phyloP scores from a whole-genome alignment of 495 filamentous ascomycete species.

The Annulohypoxylon maeteangense region DNA sequence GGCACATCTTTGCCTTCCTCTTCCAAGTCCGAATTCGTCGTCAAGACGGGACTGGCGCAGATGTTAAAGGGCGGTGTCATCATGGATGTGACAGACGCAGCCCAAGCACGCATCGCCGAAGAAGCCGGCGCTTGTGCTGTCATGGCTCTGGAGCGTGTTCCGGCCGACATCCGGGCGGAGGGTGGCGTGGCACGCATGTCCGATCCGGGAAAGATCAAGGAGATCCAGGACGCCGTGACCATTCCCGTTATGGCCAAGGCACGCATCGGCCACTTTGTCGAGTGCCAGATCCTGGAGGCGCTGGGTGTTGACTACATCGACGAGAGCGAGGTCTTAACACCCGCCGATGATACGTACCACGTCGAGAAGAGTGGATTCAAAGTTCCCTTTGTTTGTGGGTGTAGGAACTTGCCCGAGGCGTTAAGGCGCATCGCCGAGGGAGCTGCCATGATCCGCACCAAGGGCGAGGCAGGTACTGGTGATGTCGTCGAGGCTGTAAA shows the following conservation, averaged over 20 bases:
- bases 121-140: slow-evolving; percentile 95
- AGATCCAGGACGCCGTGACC: slow-evolving; percentile 96
- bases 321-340: slow-evolving; percentile 96
- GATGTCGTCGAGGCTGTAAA: slow-evolving; percentile 97
- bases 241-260: slow-evolving; percentile 99
- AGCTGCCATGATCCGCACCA: slow-evolving; percentile 98
- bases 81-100: slow-evolving; percentile 97
- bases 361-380: slow-evolving; percentile 87
- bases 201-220: slow-evolving; percentile 93
- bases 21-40: slow-evolving; percentile 63
- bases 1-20: slow-evolving; percentile 29
- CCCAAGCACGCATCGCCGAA: slow-evolving; percentile 96
- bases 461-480: slow-evolving; percentile 98
- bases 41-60: slow-evolving; percentile 94
- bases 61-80: slow-evolving; percentile 99
- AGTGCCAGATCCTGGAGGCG: slow-evolving; percentile 97
- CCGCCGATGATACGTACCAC: slow-evolving; percentile 89
- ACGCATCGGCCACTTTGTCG: slow-evolving; percentile 96
- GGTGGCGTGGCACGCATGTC: slow-evolving; percentile 98
- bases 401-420: slow-evolving; percentile 94
- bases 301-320: slow-evolving; percentile 98
- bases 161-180: slow-evolving; percentile 91
- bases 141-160: slow-evolving; percentile 98
- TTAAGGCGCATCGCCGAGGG: slow-evolving; percentile 92
- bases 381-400: slow-evolving; percentile 95